phyloP scores from a whole-genome alignment of 768 basidiomycete genomes.

The Scleroderma citrinum region DNA sequence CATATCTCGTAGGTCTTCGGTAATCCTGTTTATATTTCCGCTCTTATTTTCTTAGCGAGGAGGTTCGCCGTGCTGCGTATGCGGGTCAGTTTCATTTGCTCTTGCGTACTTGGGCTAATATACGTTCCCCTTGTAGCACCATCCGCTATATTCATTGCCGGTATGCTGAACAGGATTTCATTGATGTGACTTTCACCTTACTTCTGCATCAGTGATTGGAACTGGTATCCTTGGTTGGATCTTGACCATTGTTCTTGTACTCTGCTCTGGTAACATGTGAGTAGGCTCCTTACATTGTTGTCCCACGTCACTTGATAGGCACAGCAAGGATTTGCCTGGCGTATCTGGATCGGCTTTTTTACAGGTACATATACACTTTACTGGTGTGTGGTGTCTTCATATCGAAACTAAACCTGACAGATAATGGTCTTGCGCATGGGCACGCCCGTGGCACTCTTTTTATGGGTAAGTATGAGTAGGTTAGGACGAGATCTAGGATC shows the following conservation, averaged over 20 bases:
- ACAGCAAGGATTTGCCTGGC: slow-evolving; percentile 60
- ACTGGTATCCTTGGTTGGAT: slow-evolving; percentile 80
- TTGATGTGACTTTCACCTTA: background rate
- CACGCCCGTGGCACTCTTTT: slow-evolving; percentile 63
- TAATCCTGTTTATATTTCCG: background rate
- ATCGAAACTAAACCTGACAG: slow-evolving; percentile 29
- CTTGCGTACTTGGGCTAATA: slow-evolving; percentile 4
- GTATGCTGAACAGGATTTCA: slow-evolving; percentile 2
- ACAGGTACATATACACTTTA: slow-evolving; percentile 38
- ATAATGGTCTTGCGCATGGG: slow-evolving; percentile 77
- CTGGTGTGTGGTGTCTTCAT: background rate
- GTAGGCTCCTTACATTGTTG: slow-evolving; percentile 12
- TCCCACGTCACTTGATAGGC: background rate
- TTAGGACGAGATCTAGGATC: no score
- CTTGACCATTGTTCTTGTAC: slow-evolving; percentile 79
- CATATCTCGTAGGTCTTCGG: slow-evolving; percentile 62
- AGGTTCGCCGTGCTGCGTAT: slow-evolving; percentile 74
- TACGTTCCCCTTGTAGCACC: slow-evolving; percentile 31
- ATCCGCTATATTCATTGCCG: slow-evolving; percentile 58
- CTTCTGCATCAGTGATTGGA: slow-evolving; percentile 48
- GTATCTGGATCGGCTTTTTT: slow-evolving; percentile 69
- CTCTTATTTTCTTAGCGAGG: slow-evolving; percentile 44
- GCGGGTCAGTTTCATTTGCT: slow-evolving; percentile 45
- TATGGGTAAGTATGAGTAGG: slow-evolving; percentile 51
- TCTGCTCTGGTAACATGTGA: slow-evolving; percentile 75